Evolutionary conservation across 2,329 filamentous ascomycete genomes (phyloP).

Genomic region (Claviceps sp.): DNA sequence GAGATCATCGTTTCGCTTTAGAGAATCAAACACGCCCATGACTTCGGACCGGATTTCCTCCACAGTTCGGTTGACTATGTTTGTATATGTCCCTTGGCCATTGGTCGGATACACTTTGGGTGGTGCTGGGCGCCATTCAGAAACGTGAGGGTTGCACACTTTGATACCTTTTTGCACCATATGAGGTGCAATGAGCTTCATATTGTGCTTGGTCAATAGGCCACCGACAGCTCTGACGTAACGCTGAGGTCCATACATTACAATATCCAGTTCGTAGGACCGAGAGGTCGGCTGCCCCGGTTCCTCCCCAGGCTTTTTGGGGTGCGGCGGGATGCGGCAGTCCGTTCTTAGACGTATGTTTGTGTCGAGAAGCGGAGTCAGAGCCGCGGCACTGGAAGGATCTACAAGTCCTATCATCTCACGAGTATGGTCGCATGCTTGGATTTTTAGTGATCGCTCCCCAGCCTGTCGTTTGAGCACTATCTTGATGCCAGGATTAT

Average conservation of each 20-base stretch:
- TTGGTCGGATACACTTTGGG: conserved; percentile 20
- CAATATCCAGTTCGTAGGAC: conserved; percentile 52
- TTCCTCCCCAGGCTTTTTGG: conserved; percentile 48
- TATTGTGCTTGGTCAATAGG: conserved; percentile 46
- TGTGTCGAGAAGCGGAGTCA: conserved; percentile 63
- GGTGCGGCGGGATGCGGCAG: conserved; percentile 55
- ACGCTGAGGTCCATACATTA: conserved; percentile 65
- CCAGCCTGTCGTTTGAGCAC: conserved; percentile 46
- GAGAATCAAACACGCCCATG: conserved; percentile 73
- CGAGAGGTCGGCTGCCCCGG: conserved; percentile 49
- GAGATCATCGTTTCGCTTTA: conserved; percentile 62
- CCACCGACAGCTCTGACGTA: conserved; percentile 52
- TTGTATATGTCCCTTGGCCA: conserved; percentile 14
- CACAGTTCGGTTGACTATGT: conserved; percentile 44
- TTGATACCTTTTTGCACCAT: conserved; percentile 54
- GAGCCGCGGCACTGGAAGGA: conserved; percentile 46
- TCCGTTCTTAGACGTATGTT: conserved; percentile 53
- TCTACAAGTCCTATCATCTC: conserved; percentile 68
- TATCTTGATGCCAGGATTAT: conserved; percentile 66
- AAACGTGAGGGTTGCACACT: conserved; percentile 64
- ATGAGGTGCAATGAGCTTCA: conserved; percentile 54
- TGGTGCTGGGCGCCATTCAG: conserved; percentile 30
- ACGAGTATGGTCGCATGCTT: conserved; percentile 59
- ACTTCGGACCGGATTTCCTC: conserved; percentile 83
- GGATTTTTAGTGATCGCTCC: conserved; percentile 46